A percentile compares a stretch with the other conserved stretches of the same genome.
Conservation (phyloP, 371 early-diverging fungal genomes). For the Apophysomyces ossiformis region DNA sequence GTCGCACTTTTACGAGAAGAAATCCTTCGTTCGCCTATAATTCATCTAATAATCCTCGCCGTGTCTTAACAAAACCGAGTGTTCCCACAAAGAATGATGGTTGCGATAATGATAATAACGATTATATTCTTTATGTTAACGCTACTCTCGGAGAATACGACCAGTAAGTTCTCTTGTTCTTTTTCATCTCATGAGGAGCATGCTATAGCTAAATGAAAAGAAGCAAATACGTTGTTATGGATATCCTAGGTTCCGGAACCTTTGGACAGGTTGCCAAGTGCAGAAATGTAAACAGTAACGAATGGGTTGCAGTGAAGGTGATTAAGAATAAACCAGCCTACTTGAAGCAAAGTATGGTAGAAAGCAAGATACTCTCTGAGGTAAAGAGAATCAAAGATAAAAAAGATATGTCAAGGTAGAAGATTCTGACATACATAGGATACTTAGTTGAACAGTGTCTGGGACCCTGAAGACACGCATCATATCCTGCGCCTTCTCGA, state of each 20-base stretch:
- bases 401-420: background rate
- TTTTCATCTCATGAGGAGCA: background rate
- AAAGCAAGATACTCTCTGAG: slow-evolving; percentile 81
- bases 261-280: slow-evolving; percentile 99
- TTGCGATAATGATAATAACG: slow-evolving; percentile 90
- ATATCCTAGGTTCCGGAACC: slow-evolving; percentile 96
- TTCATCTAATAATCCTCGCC: slow-evolving; percentile 78
- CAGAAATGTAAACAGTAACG: slow-evolving; percentile 82
- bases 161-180: background rate
- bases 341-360: slow-evolving; percentile 95
- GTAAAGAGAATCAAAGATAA: background rate
- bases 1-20: slow-evolving; percentile 70
- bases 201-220: background rate
- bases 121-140: slow-evolving; percentile 95
- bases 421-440: slow-evolving; percentile 3
- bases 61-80: slow-evolving; percentile 93
- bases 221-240: slow-evolving; percentile 81
- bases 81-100: slow-evolving; percentile 86
- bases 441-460: slow-evolving; percentile 77
- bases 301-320: slow-evolving; percentile 94
- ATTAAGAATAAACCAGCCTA: slow-evolving; percentile 97
- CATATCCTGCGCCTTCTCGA: slow-evolving; percentile 90
- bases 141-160: slow-evolving; percentile 54
- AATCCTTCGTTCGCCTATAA: slow-evolving; percentile 82
- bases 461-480: slow-evolving; percentile 83